Conservation (phyloP, 345 rosid genomes). For the Angophora floribunda region DNA sequence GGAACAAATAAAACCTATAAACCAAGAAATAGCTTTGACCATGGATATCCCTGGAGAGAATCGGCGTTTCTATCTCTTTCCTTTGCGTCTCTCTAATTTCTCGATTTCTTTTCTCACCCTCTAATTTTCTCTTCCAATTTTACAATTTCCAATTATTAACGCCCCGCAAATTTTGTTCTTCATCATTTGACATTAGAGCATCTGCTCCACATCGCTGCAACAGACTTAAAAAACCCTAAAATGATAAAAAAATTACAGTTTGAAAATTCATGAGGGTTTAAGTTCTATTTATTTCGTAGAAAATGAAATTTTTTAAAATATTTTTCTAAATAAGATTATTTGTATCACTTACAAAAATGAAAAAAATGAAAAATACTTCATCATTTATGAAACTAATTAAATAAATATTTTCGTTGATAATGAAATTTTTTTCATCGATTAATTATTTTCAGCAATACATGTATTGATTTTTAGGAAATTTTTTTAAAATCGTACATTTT, state of each 20-base stretch:
- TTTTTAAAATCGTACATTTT: neutral
- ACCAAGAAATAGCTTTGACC: neutral
- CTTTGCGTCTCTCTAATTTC: neutral
- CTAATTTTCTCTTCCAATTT: neutral
- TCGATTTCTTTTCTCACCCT: neutral
- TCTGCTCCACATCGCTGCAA: neutral
- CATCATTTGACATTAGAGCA: neutral
- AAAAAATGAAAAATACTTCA: neutral
- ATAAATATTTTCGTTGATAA: rapidly evolving
- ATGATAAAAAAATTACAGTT: neutral
- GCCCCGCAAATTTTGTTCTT: neutral
- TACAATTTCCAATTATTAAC: neutral
- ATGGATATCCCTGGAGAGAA: neutral
- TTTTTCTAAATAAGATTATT: neutral
- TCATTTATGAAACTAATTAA: neutral
- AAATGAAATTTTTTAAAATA: rapidly evolving
- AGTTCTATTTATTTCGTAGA: rapidly evolving
- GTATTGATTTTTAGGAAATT: rapidly evolving
- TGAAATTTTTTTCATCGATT: rapidly evolving
- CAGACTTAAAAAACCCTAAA: neutral
- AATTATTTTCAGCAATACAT: neutral
- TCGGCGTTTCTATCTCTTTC: neutral
- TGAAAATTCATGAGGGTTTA: neutral
- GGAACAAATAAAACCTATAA: neutral
- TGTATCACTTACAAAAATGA: neutral